Evolutionary conservation across 1,284 basidiomycete species (phyloP).

Genomic region (Pholiota adiposa): DNA sequence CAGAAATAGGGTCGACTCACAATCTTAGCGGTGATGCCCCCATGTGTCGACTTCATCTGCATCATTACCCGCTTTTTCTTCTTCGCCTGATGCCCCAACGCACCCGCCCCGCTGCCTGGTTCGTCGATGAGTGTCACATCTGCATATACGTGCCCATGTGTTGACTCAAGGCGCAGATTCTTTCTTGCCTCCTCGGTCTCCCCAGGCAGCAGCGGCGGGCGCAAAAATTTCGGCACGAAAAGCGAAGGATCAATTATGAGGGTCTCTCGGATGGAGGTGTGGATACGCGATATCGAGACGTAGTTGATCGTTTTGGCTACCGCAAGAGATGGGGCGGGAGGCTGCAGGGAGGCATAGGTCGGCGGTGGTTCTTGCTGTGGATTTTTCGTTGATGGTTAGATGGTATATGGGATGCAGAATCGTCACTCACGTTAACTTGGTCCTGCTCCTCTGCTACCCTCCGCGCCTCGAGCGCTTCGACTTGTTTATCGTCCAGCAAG

Average conservation of each 20-base stretch:
- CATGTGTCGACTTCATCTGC: slow-evolving; percentile 37
- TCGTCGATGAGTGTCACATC: slow-evolving; percentile 30
- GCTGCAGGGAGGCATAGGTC: slow-evolving; percentile 31
- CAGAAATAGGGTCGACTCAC: slow-evolving; percentile 18
- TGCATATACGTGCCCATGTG: slow-evolving; percentile 32
- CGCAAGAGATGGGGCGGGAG: slow-evolving; percentile 7
- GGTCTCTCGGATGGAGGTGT: slow-evolving; percentile 34
- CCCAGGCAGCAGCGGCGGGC: slow-evolving; percentile 32
- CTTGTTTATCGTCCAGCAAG: slow-evolving; percentile 29
- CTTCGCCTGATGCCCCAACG: slow-evolving; percentile 9
- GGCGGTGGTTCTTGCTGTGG: slow-evolving; percentile 32
- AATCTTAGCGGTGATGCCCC: slow-evolving; percentile 33
- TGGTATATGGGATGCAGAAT: background rate
- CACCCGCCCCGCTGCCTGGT: slow-evolving; percentile 13
- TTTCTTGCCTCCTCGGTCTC: slow-evolving; percentile 37
- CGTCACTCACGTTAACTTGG: slow-evolving; percentile 17
- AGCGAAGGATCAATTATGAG: slow-evolving; percentile 43
- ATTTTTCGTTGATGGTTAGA: background rate
- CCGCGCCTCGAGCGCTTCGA: slow-evolving; percentile 27
- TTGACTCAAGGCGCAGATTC: slow-evolving; percentile 36
- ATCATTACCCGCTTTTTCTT: slow-evolving; percentile 24
- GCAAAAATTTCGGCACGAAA: slow-evolving; percentile 34
- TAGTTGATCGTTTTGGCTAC: slow-evolving; percentile 40
- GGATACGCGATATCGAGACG: slow-evolving; percentile 32
- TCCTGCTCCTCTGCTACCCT: slow-evolving; percentile 28